A percentile compares a stretch with the other conserved stretches of the same genome.
Evolutionary conservation across 257 asterid genomes (phyloP).

Genomic region (Oldenlandia corymbosa): DNA sequence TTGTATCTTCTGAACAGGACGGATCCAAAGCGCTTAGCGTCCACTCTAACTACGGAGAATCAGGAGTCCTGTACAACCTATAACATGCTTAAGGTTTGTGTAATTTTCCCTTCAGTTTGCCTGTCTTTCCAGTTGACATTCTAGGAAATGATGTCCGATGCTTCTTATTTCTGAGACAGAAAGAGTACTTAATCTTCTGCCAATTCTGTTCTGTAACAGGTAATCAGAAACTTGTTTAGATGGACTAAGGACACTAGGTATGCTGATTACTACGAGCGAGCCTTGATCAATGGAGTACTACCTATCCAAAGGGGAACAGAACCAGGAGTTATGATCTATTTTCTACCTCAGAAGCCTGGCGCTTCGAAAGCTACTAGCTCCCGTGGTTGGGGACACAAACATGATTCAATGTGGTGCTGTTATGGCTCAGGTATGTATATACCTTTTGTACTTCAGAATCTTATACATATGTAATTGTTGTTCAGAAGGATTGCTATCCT

Average conservation of each 20-base stretch:
- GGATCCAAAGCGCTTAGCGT: constrained; percentile 72
- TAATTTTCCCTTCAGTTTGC: too few species aligned
- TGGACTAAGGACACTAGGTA: constrained; percentile 1
- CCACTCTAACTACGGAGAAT: constrained; percentile 48
- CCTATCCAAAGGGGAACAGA: not conserved
- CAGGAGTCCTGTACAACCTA: constrained; percentile 94
- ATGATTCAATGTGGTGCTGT: not conserved
- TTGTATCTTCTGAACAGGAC: constrained; percentile 36
- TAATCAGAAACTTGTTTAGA: not conserved
- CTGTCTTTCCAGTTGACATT: too few species aligned
- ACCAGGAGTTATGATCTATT: constrained; percentile 4
- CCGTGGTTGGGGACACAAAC: not conserved
- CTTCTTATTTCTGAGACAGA: too few species aligned
- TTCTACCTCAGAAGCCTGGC: not conserved
- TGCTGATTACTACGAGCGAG: not conserved
- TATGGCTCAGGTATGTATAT: constrained; percentile 10
- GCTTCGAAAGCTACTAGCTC: constrained; percentile 2
- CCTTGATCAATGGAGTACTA: not conserved
- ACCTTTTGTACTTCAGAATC: too few species aligned
- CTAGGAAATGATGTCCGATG: too few species aligned
- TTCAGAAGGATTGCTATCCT: too few species aligned
- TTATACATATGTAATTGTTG: too few species aligned
- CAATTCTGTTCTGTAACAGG: not conserved
- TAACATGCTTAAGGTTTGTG: constrained; percentile 83
- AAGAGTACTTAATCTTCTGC: too few species aligned